Evolutionary conservation across 2,329 filamentous ascomycete genomes (phyloP), one percentile per base, ranked within the genome.

Genomic region (Colletotrichum eremochloae): DNA sequence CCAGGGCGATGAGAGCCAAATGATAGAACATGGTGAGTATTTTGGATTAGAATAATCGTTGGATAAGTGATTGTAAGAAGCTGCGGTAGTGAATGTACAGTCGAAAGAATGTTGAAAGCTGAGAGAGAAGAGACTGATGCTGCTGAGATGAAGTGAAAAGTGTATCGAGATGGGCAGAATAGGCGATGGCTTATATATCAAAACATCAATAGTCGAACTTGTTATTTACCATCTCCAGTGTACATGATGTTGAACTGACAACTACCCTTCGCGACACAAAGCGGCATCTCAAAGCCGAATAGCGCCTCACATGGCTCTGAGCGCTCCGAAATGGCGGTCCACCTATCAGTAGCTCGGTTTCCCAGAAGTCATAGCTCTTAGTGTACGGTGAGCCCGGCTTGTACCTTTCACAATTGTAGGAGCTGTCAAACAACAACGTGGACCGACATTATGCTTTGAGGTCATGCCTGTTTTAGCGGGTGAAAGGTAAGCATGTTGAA

Each of bases 271-370:
- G 36, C 24, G 18, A 38, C 46, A 56, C 31, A 31, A 56, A n/a
- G 18, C 70, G 70, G 70, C 66, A 72, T 14, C 14, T 15, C 8
- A 33, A 36, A n/a, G 70, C 67, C 70, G 70, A 70, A 11, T 5
- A 42, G 31, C 38, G 24, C 46, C 48, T 72, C 70, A 55, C 61
- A 70, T 42, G 36, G 55, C 53, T 56, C 29, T 63, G 66, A 61
- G 44, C 48, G 55, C 33, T 52, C 66, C 44, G 38, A 42, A 8
- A 18, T 31, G 36, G 55, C 48, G 70, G 66, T 29, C 53, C 29
- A 31, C 56, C 53, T 40, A 44, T 3, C 33, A 53, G 36, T 69
- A 44, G 66, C 36, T 69, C 53, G 36, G 40, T 33, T 65, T 44
- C 12, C 44, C 33, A 44, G 57, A 50, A 14, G 66, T 38, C 60